A percentile compares a stretch with the other conserved stretches of the same genome.
These are phyloP conservation scores for Picea glauca DNA, from an alignment of 75 land plant species.

Conservation along the genomic window DNA sequence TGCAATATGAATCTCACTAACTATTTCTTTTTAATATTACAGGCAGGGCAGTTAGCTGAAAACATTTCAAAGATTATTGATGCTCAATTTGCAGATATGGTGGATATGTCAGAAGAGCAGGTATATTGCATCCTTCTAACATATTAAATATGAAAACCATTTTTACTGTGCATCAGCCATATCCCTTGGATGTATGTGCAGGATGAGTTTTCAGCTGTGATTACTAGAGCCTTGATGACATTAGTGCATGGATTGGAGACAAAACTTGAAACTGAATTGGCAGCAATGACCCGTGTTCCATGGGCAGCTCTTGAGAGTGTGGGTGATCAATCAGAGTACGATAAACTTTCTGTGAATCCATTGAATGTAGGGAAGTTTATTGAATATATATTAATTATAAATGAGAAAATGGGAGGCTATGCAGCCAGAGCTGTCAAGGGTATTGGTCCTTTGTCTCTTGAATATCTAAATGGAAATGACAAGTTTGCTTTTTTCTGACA, in stretches of 20 bases:
- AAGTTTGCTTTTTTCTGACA: not conserved
- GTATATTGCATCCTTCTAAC: conserved; percentile 22
- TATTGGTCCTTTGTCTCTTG: not conserved
- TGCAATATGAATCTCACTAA: not conserved
- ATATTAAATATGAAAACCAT: not conserved
- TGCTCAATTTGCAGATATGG: conserved; percentile 67
- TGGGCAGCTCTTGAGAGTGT: conserved; percentile 99
- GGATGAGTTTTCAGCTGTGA: conserved; percentile 99
- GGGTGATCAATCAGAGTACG: conserved; percentile 98
- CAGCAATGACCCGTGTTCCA: conserved; percentile 92
- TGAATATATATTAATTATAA: not conserved
- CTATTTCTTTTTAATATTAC: conserved; percentile 15
- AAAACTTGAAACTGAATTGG: conserved; percentile 94
- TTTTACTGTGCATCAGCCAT: not conserved
- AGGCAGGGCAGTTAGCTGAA: conserved; percentile 97
- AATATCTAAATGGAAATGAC: not conserved
- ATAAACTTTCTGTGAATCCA: not conserved
- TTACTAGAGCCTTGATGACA: conserved; percentile 88
- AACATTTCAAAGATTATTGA: conserved; percentile 92
- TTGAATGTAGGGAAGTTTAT: not conserved
- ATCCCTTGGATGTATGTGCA: conserved; percentile 19
- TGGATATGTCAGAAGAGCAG: conserved; percentile 99
- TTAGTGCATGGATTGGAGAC: conserved; percentile 94
- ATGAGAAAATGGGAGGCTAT: not conserved
- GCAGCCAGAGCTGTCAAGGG: not conserved